Evolutionary conservation across 805 yeast species (phyloP).

Genomic region (Lipomyces sp.): DNA sequence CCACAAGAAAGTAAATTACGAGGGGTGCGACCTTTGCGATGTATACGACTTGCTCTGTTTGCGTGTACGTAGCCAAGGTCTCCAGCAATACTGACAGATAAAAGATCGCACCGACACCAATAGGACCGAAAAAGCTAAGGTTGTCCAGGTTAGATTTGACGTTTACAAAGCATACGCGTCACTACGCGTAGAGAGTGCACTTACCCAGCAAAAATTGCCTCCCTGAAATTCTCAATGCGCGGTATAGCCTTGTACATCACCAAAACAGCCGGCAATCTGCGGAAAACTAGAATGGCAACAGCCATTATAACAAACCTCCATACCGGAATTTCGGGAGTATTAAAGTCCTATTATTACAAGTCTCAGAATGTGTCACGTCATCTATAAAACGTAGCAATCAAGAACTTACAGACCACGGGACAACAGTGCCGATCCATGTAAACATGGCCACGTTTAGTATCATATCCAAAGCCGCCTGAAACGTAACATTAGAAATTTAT

Average conservation of each 20-base stretch:
- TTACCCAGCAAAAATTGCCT: slow-evolving; percentile 67
- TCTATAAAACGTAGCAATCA: neutral
- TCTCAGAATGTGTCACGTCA: neutral
- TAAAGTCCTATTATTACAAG: slow-evolving; percentile 47
- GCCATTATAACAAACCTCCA: slow-evolving; percentile 47
- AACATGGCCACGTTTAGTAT: slow-evolving; percentile 68
- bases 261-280: slow-evolving; percentile 48
- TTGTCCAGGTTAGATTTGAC: neutral
- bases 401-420: slow-evolving; percentile 62
- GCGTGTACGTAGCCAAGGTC: slow-evolving; percentile 17
- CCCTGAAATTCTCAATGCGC: slow-evolving; percentile 66
- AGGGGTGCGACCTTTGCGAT: slow-evolving; percentile 66
- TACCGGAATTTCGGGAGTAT: slow-evolving; percentile 43
- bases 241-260: slow-evolving; percentile 58
- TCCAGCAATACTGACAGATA: slow-evolving; percentile 43
- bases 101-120: slow-evolving; percentile 72
- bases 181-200: neutral
- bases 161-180: neutral
- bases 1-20: slow-evolving; percentile 67
- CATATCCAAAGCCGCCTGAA: slow-evolving; percentile 66
- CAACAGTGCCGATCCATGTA: slow-evolving; percentile 69
- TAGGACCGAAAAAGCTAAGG: slow-evolving; percentile 68
- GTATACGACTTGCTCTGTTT: slow-evolving; percentile 42
- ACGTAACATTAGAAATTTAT: neutral
- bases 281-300: slow-evolving; percentile 44